phyloP scores from a whole-genome alignment of 2,329 filamentous ascomycete species.

The Colletotrichum orchidophilum region DNA sequence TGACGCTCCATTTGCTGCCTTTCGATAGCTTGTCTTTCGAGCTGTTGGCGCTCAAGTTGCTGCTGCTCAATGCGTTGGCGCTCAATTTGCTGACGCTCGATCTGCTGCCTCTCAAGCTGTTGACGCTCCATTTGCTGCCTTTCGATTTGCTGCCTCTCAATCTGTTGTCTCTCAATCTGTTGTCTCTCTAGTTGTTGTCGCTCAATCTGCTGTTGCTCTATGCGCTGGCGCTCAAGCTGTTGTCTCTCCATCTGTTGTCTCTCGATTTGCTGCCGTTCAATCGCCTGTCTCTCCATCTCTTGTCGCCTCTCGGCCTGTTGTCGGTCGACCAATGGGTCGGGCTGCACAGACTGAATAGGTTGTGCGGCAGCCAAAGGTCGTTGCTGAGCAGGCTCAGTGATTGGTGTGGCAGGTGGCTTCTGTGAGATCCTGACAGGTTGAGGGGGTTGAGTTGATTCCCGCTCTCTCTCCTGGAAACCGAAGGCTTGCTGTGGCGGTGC shows the following conservation, averaged over 20 bases:
- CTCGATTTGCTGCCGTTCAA: constrained; percentile 32
- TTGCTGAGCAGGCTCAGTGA: constrained; percentile 46
- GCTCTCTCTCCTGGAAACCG: constrained; percentile 56
- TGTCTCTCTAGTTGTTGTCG: constrained; percentile 36
- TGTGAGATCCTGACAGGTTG: constrained; percentile 52
- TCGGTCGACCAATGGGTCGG: constrained; percentile 39
- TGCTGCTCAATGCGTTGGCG: constrained; percentile 12
- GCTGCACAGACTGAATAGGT: constrained; percentile 44
- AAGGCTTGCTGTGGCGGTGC: constrained; percentile 52
- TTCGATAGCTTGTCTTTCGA: constrained; percentile 9
- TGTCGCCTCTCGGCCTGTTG: constrained; percentile 39
- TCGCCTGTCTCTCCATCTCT: constrained; percentile 42
- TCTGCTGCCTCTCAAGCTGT: constrained; percentile 32
- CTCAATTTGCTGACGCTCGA: constrained; percentile 34
- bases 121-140: constrained; percentile 37
- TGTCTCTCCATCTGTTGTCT: constrained; percentile 33
- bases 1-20: constrained; percentile 25
- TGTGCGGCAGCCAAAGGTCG: constrained; percentile 47
- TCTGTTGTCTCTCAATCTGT: constrained; percentile 38
- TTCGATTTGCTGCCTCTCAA: constrained; percentile 35
- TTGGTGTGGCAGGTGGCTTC: constrained; percentile 46
- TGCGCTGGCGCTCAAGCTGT: background rate
- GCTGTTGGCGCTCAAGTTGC: constrained; percentile 11
- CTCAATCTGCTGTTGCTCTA: constrained; percentile 39
- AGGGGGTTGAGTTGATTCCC: constrained; percentile 44